phyloP scores from a whole-genome alignment of 768 basidiomycete genomes.

The Daedaleopsis sinensis region DNA sequence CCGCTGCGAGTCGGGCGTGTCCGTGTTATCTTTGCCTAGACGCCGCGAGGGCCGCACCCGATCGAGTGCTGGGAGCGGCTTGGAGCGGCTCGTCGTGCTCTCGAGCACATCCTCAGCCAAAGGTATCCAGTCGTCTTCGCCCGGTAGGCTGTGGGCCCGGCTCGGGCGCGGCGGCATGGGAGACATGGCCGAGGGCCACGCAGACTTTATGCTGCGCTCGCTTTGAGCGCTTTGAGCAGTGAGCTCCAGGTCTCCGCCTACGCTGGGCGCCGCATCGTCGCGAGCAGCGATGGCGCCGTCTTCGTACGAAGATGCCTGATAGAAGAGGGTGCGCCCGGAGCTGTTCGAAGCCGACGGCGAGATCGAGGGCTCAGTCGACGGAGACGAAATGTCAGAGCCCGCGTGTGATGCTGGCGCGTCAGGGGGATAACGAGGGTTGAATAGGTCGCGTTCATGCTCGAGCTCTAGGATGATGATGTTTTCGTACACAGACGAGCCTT shows the following conservation, averaged over 20 bases:
- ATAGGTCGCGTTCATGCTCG: constrained; percentile 69
- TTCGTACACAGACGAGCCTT: constrained; percentile 14
- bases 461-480: constrained; percentile 74
- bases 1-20: neutral
- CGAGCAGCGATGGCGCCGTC: constrained; percentile 19
- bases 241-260: too few species aligned
- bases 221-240: too few species aligned
- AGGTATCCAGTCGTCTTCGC: constrained; percentile 45
- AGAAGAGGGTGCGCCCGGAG: constrained; percentile 31
- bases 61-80: constrained; percentile 71
- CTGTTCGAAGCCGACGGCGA: constrained; percentile 22
- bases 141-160: constrained; percentile 21
- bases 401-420: constrained; percentile 1
- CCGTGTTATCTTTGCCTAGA: neutral
- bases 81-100: constrained; percentile 68
- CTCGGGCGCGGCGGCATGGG: constrained; percentile 3
- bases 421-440: constrained; percentile 72
- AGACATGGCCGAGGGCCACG: constrained; percentile 1
- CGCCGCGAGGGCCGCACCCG: constrained; percentile 56
- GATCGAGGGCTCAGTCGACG: constrained; percentile 24
- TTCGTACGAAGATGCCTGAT: constrained; percentile 5
- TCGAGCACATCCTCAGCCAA: constrained; percentile 62
- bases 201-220: neutral
- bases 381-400: constrained; percentile 28
- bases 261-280: constrained; percentile 3